Evolutionary conservation across 306 rosid genomes (phyloP), one percentile per base, ranked within the genome.

Genomic region (Ammopiptanthus mongolicus): DNA sequence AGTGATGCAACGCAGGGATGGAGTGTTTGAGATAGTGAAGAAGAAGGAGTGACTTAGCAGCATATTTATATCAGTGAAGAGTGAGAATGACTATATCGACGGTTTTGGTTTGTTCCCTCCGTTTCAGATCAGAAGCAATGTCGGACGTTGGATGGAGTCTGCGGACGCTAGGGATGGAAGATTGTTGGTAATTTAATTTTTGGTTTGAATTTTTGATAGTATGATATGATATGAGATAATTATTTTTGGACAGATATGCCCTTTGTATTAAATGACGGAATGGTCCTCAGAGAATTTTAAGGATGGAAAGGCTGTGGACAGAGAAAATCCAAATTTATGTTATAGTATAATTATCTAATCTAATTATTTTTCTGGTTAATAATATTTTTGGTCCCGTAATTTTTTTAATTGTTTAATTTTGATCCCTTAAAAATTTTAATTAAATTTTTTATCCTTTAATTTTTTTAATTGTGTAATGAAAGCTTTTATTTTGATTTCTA

Each of bases 51-150:
- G 13, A 39, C 18, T 56, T 5, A 34, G 60, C 4, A 22, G 37
- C 59, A 51, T 39, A 25, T 25, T 70, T 86, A 81, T 83, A 83
- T 81, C 78, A 36, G 2, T 36, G 41, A 36, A 36, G 41, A 73
- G 69, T 12, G 75, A 51, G 75, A 19, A 76, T 7, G 74, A 25
- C 59, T 2, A 33, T 2, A 70, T 85, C 73, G 9, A 78, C 81
- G 56, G 73, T 53, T 13, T 0, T 2, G 0, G 64, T 19, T 36
- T 34, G 65, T 84, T 88, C 87, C 93, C 89, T 69, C 86, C 81
- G 69, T 76, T 76, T 81, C 73, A 29, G 1, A 12, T 34, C 17
- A 9, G 53, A 48, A 48, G 34, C 18, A 6, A 2, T 39, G 39
- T 65, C 17, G n/a, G 21, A 82, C 91, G 87, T 80, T 48, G 0